Evolutionary conservation across 2,329 filamentous ascomycete species (phyloP).

Genomic region (Phaeosphaeriaceae sp.): DNA sequence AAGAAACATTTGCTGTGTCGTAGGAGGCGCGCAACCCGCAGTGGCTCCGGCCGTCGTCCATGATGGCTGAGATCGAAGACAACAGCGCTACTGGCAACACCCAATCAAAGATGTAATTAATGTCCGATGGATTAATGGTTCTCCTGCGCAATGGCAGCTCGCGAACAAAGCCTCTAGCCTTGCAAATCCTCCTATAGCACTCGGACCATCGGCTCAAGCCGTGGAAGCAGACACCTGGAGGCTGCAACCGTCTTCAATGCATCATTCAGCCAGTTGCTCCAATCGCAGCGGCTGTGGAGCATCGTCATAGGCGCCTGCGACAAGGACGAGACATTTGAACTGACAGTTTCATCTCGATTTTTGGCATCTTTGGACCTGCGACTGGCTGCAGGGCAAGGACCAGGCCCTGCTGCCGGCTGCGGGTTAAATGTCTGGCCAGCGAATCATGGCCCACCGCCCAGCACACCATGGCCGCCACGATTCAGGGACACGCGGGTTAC

Average conservation of each 20-base stretch:
- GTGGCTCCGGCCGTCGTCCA: constrained; percentile 7
- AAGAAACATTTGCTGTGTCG: constrained; percentile 18
- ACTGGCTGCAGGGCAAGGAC: constrained; percentile 33
- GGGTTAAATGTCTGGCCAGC: constrained; percentile 26
- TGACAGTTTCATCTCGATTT: constrained; percentile 37
- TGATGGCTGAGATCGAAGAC: constrained; percentile 13
- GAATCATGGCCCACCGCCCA: constrained; percentile 37
- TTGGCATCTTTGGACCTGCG: constrained; percentile 25
- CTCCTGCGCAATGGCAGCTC: constrained; percentile 30
- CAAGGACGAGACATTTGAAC: constrained; percentile 34
- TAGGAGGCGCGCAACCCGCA: constrained; percentile 19
- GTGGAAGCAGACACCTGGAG: neutral
- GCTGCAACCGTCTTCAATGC: constrained; percentile 4
- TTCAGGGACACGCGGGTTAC: constrained; percentile 43
- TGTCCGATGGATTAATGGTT: constrained; percentile 25
- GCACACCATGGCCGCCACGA: constrained; percentile 34
- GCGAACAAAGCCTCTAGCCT: constrained; percentile 27
- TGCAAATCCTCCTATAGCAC: constrained; percentile 13
- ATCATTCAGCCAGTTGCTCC: neutral
- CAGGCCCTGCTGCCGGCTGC: constrained; percentile 35
- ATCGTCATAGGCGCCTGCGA: constrained; percentile 32
- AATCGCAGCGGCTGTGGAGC: neutral
- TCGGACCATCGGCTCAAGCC: constrained; percentile 9
- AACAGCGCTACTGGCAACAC: constrained; percentile 10
- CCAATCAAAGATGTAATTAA: constrained; percentile 23